Evolutionary conservation across 495 filamentous ascomycete species (phyloP).

Genomic region (Trichoderma gamsii): DNA sequence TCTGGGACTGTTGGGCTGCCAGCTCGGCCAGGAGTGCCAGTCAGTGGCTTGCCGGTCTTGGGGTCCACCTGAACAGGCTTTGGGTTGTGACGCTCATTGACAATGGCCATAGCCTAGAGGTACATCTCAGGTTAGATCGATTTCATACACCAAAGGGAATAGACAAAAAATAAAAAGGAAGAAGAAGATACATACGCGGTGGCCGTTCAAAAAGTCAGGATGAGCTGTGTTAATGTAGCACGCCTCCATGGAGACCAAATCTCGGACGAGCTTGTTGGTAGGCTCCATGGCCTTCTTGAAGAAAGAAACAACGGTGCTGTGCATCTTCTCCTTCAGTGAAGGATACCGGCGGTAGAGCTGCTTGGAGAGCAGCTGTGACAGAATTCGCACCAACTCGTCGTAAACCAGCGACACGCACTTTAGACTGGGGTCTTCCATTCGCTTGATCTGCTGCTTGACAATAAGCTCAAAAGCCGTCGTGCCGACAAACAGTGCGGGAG

Average conservation of each 20-base stretch:
- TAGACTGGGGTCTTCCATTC: constrained; percentile 90
- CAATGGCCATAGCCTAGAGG: constrained; percentile 84
- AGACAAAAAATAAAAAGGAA: constrained; percentile 3
- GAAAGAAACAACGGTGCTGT: constrained; percentile 86
- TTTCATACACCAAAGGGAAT: no score
- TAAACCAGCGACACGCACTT: constrained; percentile 97
- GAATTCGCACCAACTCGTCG: constrained; percentile 94
- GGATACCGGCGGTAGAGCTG: constrained; percentile 90
- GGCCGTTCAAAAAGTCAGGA: constrained; percentile 95
- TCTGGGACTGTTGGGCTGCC: constrained; percentile 57
- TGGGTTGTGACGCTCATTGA: constrained; percentile 79
- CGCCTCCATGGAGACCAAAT: constrained; percentile 90
- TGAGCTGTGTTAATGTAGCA: constrained; percentile 99
- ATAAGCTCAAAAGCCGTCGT: constrained; percentile 97
- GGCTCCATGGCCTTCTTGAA: constrained; percentile 98
- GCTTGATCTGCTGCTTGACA: constrained; percentile 97
- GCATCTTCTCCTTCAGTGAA: constrained; percentile 90
- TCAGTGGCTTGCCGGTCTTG: constrained; percentile 92
- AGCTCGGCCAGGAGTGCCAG: constrained; percentile 56
- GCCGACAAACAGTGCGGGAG: constrained; percentile 94
- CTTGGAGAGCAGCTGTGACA: constrained; percentile 83
- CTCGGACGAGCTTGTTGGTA: constrained; percentile 91
- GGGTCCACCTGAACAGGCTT: constrained; percentile 97
- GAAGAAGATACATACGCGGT: constrained; percentile 53
- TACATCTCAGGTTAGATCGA: constrained; percentile 3